Evolutionary conservation across 352 stramenopile species (phyloP).

Genomic region (Saprolegnia parasitica): DNA sequence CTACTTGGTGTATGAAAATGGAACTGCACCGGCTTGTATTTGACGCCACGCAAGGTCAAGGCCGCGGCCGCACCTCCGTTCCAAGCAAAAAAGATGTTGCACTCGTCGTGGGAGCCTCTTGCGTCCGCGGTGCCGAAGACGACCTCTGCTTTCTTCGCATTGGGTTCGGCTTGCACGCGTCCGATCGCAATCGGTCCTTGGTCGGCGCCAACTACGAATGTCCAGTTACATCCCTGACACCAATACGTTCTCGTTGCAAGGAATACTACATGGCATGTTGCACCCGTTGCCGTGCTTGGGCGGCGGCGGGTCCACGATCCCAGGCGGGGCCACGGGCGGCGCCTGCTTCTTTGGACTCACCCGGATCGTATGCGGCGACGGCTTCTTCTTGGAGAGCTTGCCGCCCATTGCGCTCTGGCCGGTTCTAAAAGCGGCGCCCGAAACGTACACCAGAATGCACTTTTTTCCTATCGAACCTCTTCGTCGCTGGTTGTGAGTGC

Average conservation of each 20-base stretch:
- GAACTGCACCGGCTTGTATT: slow-evolving; percentile 35
- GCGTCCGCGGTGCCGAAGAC: neutral
- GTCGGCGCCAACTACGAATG: slow-evolving; percentile 2
- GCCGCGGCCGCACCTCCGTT: neutral
- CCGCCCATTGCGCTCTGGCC: neutral
- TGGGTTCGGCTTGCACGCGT: neutral
- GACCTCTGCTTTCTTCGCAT: neutral
- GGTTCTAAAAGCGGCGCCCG: too few relatives aligned
- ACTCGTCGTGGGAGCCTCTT: neutral
- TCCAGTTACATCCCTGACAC: too few relatives aligned
- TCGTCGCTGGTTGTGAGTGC: too few relatives aligned
- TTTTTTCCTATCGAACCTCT: too few relatives aligned
- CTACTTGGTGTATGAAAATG: slow-evolving; percentile 41
- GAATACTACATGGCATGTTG: slow-evolving; percentile 3
- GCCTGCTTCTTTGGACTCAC: slow-evolving; percentile 8
- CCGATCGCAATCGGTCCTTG: neutral
- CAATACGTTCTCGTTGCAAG: neutral
- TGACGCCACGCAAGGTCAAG: slow-evolving; percentile 31
- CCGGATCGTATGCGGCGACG: neutral
- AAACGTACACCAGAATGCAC: too few relatives aligned
- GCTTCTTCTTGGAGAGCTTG: slow-evolving; percentile 2
- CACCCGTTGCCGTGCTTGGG: neutral
- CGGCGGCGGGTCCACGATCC: neutral
- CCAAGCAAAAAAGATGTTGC: slow-evolving; percentile 12
- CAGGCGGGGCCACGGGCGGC: neutral